Conservation (phyloP, 768 basidiomycete genomes). For the Leccinum disarticulatum region DNA sequence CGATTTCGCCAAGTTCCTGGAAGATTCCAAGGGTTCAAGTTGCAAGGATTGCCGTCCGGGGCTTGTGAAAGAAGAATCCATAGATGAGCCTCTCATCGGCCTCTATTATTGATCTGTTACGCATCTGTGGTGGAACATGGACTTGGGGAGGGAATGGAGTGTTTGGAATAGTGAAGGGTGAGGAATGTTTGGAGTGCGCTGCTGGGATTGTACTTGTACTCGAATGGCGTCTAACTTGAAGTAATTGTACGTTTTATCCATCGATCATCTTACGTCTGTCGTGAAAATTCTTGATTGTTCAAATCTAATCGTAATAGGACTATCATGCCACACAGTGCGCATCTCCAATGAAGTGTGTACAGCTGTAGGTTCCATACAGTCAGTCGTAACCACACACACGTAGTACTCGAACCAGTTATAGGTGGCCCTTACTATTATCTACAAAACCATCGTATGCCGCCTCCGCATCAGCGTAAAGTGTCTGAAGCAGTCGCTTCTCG, state of each 20-base stretch:
- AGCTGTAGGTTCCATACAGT: background rate
- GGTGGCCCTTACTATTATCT: background rate
- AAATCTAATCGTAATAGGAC: background rate
- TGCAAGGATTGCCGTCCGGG: background rate
- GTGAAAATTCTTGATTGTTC: background rate
- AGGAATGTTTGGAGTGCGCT: background rate
- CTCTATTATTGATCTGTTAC: background rate
- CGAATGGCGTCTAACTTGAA: background rate
- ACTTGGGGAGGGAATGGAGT: background rate
- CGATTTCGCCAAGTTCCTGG: background rate
- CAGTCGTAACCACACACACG: background rate
- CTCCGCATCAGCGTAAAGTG: slow-evolving; percentile 6
- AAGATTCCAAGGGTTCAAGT: background rate
- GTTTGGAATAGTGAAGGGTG: too few relatives aligned
- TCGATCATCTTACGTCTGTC: background rate
- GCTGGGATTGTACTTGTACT: background rate
- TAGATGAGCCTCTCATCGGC: background rate
- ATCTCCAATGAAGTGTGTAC: background rate
- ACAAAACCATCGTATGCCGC: background rate
- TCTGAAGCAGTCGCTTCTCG: slow-evolving; percentile 2
- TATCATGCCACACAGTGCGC: background rate
- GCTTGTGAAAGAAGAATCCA: background rate
- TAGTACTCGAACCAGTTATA: background rate
- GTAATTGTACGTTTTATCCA: background rate
- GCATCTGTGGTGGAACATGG: background rate